These are phyloP conservation scores for Metschnikowia koreensis DNA, from an alignment of 805 yeast species.

Conservation along the genomic window DNA sequence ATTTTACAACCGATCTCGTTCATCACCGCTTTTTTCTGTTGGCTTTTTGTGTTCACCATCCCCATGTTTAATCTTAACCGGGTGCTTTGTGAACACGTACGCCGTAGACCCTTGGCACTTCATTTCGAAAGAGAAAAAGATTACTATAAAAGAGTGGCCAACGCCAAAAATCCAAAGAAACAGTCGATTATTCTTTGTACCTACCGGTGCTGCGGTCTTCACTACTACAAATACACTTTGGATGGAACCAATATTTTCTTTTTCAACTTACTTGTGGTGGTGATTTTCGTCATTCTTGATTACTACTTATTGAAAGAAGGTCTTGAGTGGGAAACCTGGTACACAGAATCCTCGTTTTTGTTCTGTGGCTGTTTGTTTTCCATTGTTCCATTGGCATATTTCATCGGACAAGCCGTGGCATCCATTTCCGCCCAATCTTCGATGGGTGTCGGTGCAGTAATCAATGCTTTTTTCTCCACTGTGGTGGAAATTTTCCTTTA, in stretches of 20 bases:
- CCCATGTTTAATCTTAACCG: conserved; percentile 86
- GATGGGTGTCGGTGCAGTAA: conserved; percentile 98
- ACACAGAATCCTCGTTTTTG: conserved; percentile 62
- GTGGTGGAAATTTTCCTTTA: conserved; percentile 90
- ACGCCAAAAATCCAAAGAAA: conserved; percentile 31
- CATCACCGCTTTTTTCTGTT: conserved; percentile 57
- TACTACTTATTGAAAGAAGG: conserved; percentile 58
- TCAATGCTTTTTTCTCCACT: conserved; percentile 96
- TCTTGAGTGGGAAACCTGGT: conserved; percentile 34
- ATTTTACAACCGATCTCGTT: conserved; percentile 66
- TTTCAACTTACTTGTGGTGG: conserved; percentile 77
- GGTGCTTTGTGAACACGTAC: conserved; percentile 69
- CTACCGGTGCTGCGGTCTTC: conserved; percentile 86
- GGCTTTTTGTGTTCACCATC: conserved; percentile 84
- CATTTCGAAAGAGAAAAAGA: conserved; percentile 61
- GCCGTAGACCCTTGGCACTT: conserved; percentile 90
- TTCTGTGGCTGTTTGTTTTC: conserved; percentile 78
- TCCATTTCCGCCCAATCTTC: conserved; percentile 97
- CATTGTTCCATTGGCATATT: conserved; percentile 91
- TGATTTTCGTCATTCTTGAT: conserved; percentile 78
- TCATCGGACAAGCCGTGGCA: conserved; percentile 99
- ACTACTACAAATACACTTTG: conserved; percentile 92
- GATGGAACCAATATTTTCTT: conserved; percentile 95
- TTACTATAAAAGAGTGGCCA: conserved; percentile 35
- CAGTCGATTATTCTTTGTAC: conserved; percentile 78